Evolutionary conservation across 2,329 filamentous ascomycete genomes (phyloP).

Genomic region (Xylariaceae sp.): DNA sequence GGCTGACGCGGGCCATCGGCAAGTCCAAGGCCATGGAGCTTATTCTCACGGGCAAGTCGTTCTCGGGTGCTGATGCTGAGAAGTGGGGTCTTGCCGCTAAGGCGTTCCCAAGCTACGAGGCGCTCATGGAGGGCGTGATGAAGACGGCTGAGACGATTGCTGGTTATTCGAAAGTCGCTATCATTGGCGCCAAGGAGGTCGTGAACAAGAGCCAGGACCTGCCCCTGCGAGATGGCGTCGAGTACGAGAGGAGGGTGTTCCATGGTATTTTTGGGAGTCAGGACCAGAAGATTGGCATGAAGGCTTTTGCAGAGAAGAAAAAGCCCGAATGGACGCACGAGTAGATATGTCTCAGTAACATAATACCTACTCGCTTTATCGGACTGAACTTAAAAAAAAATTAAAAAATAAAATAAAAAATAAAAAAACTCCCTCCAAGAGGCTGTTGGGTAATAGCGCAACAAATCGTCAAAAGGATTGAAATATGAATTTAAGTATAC

Average conservation of each 20-base stretch:
- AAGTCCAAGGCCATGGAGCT: slow-evolving; percentile 92
- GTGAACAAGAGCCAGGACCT: slow-evolving; percentile 98
- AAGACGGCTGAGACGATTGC: slow-evolving; percentile 90
- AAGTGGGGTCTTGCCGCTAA: slow-evolving; percentile 89
- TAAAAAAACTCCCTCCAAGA: neutral
- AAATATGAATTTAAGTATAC: too few species aligned
- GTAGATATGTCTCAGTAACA: slow-evolving; percentile 47
- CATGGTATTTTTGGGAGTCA: slow-evolving; percentile 90
- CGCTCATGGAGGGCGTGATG: slow-evolving; percentile 79
- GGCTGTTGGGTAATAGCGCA: too few species aligned
- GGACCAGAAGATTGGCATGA: slow-evolving; percentile 98
- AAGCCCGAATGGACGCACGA: slow-evolving; percentile 90
- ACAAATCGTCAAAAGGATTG: too few species aligned
- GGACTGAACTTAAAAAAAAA: too few species aligned
- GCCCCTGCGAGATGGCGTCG: slow-evolving; percentile 84
- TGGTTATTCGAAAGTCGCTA: slow-evolving; percentile 81
- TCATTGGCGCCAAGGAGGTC: slow-evolving; percentile 94
- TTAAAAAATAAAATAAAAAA: too few species aligned
- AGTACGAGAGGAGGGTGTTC: slow-evolving; percentile 93
- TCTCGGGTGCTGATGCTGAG: slow-evolving; percentile 82
- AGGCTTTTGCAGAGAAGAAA: slow-evolving; percentile 93
- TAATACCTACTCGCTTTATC: neutral
- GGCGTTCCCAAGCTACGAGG: slow-evolving; percentile 79
- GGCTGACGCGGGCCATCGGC: slow-evolving; percentile 80
- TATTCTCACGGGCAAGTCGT: slow-evolving; percentile 83